phyloP scores from a whole-genome alignment of 768 basidiomycete species.

The Rhodosporidiobolus sp. region DNA sequence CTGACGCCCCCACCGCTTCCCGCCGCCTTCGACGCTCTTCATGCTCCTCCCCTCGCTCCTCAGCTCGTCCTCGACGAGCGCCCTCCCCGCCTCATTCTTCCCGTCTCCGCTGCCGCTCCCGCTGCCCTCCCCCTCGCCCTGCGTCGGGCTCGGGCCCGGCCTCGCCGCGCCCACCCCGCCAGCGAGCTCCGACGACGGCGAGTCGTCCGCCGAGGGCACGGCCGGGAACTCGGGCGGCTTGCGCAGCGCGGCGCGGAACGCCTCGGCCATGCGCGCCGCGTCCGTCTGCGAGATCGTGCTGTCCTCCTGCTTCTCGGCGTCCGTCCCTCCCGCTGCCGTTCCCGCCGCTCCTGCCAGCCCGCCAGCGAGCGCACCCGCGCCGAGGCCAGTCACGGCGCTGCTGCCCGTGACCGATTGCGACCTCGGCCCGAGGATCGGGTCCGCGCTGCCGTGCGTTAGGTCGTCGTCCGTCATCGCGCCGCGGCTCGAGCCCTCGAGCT shows the following conservation, averaged over 20 bases:
- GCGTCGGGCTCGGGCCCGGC: conserved; percentile 24
- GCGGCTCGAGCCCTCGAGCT: conserved; percentile 51
- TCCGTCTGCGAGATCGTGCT: conserved; percentile 65
- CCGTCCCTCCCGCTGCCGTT: neutral
- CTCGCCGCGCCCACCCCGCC: neutral
- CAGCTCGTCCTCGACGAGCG: conserved; percentile 66
- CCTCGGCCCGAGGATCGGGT: conserved; percentile 66
- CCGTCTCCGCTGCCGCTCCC: conserved; percentile 6
- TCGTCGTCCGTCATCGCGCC: conserved; percentile 59
- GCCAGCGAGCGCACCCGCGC: neutral
- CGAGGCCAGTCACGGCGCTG: neutral
- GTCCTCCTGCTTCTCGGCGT: neutral
- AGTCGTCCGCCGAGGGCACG: neutral
- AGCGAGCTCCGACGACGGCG: neutral
- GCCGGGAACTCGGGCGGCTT: conserved; percentile 68
- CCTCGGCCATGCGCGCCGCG: conserved; percentile 88
- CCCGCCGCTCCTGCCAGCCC: too few relatives aligned
- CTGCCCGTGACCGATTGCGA: neutral
- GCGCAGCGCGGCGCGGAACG: conserved; percentile 79
- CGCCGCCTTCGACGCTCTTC: conserved; percentile 61
- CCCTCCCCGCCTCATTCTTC: conserved; percentile 1
- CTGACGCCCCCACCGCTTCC: conserved; percentile 19
- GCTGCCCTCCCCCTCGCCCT: conserved; percentile 2
- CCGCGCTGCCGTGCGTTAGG: conserved; percentile 62
- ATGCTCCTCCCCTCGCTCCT: conserved; percentile 89